Base-by-base conservation (phyloP, 2,329 filamentous ascomycete species). In the Diplodia mutila region DNA sequence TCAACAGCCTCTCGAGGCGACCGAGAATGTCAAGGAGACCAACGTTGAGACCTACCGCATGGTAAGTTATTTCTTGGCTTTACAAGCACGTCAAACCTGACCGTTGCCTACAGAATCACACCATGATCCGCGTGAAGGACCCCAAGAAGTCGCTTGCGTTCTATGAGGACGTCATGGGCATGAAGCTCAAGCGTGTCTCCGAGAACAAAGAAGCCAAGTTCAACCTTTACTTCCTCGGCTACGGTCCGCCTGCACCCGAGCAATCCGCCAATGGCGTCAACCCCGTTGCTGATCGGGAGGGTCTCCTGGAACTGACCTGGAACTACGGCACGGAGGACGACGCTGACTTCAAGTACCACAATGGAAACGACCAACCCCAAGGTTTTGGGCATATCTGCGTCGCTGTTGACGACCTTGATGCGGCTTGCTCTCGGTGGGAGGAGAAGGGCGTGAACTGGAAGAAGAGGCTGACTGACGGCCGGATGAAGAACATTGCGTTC, bases 341-440 rank as follows among this genome's bases (percentile, higher is more conserved):
- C 70, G 87, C 89, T 67, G 82, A 82, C 71, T 95, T 97, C 77
- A 87, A 86, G 72, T 99, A 99, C 78, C 94, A 99, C 80, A 90
- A 97, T 73, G 95, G 95, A 46, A 99, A 99, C 79, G 85, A 89
- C 51, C 85, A 97, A 78, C 94, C 94, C 0, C 93, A 97, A 78
- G 95, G 95, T 0, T 98, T 97, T 72, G 94, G 94, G 0, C 94
- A 97, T 75, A 93, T 97, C 69, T 96, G 93, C 76, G 82, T 98
- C 65, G 85, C 90, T 1, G 94, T 97, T 14, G 94, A 98, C 76
- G 89, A 97, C 76, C 77, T 98, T n/a, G 89, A 95, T 65, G 90
- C 91, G 8, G 94, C 95, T 11, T 97, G 94, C 80, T 82, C 89
- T 75, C 87, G 94, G 16, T 94, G 98, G 73, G 95, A 98, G 77